These are phyloP conservation scores for Dalechampia spathulata DNA, from an alignment of 441 rosid genomes.

Conservation along the genomic window DNA sequence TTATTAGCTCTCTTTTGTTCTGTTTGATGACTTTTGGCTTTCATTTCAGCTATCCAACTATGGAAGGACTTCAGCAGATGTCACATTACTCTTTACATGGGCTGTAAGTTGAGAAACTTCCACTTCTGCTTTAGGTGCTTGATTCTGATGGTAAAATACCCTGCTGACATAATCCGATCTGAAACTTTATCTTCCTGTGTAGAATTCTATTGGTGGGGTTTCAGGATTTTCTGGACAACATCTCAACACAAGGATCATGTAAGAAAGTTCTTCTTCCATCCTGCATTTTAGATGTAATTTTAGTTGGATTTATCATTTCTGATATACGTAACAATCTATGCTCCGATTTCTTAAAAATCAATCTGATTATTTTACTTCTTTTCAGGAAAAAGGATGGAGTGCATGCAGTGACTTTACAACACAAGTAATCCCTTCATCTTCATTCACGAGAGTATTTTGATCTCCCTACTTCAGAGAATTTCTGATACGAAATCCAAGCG, in stretches of 20 bases:
- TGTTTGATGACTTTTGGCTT: constrained; percentile 7
- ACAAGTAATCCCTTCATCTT: constrained; percentile 45
- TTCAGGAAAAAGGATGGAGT: constrained; percentile 63
- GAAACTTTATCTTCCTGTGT: constrained; percentile 13
- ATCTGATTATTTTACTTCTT: not conserved
- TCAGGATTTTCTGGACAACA: constrained; percentile 84
- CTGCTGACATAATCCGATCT: too few relatives aligned
- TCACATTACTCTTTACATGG: constrained; percentile 85
- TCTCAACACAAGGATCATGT: constrained; percentile 60
- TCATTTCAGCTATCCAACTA: constrained; percentile 53
- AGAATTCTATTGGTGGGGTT: constrained; percentile 91
- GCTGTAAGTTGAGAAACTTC: constrained; percentile 49
- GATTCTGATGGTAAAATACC: too few relatives aligned
- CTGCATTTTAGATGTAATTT: not conserved
- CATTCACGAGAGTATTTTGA: constrained; percentile 1
- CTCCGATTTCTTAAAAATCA: not conserved
- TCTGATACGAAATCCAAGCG: not conserved
- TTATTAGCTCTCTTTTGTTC: constrained; percentile 1
- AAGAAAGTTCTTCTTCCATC: constrained; percentile 15
- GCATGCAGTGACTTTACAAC: constrained; percentile 61
- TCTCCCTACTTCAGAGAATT: constrained; percentile 8
- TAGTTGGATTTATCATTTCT: not conserved
- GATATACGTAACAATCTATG: not conserved
- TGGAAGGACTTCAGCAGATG: constrained; percentile 63
- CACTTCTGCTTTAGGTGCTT: not conserved